Base-by-base conservation (phyloP, 352 stramenopile genomes). In the Globisporangium camurandrum region DNA sequence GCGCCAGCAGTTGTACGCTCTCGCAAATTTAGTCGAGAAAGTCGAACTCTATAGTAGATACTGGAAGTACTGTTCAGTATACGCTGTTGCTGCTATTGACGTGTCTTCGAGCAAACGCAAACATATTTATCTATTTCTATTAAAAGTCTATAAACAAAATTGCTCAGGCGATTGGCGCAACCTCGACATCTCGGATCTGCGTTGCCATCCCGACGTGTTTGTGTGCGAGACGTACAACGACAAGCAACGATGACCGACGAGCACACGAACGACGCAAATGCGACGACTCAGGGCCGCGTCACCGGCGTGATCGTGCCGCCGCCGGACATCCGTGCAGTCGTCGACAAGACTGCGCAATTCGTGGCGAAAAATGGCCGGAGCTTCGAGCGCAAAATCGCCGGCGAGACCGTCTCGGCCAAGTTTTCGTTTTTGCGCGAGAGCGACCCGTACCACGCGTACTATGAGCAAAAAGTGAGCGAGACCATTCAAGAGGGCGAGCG, bases 291-390 rank as follows among this genome's bases (percentile, higher is more conserved):
- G 61, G 83, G 80, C 51, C 67, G 63, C 34, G 81, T 93, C 57
- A 95, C 79, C 47, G 93, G 89, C 46, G 67, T 98, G 34, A 99
- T 99, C 74, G 88, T 93, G 51, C 97, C 97, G 47, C 97, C 97
- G 39, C 95, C 96, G 11, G 96, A 98, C 54, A 98, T 99, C 54
- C 86, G 96, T 45, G 93, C 91, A 4, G 93, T 99, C 28, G 94
- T 98, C 49, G 96, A 99, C 74, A 98, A 98, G 73, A 99, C 97
- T 7, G 96, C 97, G 45, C 78, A 97, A 64, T 99, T 98, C 66
- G 96, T 99, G 46, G 95, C 96, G 23, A 97, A 95, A 62, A 98
- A 99, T 66, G 97, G 97, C 7, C 88, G 96, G 54, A 94, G 78
- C 38, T 99, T 99, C 61, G 97, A 99, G 77, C 83, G 85, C 56